phyloP scores from a whole-genome alignment of 73 alveolate species.

The Paraurostyla sp. region DNA sequence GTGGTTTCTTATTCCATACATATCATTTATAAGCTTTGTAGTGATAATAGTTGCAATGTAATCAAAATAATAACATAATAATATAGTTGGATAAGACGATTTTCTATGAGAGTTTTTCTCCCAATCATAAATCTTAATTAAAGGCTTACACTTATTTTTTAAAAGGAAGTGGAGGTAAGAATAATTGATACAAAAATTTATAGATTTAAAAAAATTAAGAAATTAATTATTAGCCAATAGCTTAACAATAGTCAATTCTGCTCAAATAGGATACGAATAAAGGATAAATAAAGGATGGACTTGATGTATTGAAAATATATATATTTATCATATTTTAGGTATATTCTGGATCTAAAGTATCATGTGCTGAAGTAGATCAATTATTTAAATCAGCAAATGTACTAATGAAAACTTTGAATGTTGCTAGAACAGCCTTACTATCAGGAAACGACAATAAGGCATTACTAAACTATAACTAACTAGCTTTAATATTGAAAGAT shows the following conservation, averaged over 20 bases:
- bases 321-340: not conserved
- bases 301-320: too few species aligned
- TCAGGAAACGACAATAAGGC: constrained; percentile 16
- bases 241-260: too few species aligned
- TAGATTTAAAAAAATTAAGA: too few species aligned
- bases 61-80: too few species aligned
- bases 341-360: not conserved
- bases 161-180: too few species aligned
- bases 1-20: not conserved
- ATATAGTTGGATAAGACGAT: not conserved
- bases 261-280: too few species aligned
- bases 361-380: not conserved
- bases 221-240: too few species aligned
- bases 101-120: too few species aligned
- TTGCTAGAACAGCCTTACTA: not conserved
- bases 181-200: too few species aligned
- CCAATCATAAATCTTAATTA: too few species aligned
- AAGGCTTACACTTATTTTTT: too few species aligned
- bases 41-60: not conserved
- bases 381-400: constrained; percentile 2
- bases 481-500: not conserved
- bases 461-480: constrained; percentile 7
- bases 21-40: not conserved
- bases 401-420: not conserved
- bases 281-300: too few species aligned